Evolutionary conservation across 2,329 filamentous ascomycete species (phyloP), one percentile per base, ranked within the genome.

Genomic region (Phaeomoniella chlamydospora): DNA sequence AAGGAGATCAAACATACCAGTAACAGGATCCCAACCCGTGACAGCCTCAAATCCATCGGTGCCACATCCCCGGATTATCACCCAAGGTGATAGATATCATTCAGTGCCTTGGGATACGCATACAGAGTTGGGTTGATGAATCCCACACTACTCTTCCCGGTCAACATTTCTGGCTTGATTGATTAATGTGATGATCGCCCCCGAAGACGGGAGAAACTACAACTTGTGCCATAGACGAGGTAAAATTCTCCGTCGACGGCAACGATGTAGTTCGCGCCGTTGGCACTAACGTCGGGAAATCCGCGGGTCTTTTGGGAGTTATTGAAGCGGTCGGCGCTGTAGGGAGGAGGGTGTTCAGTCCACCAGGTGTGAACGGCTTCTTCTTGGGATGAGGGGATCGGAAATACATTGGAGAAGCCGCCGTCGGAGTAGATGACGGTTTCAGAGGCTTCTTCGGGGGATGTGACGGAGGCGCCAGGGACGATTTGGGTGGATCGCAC

Each of bases 401-500:
- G 43, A 40, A 67, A 70, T 44, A 65, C 54, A 46, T 69, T 66
- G 42, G 56, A 61, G 50, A 70, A 69, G 11, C 66, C 66, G 13
- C 66, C 65, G 4, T 62, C 62, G 3, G 58, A 63, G 19, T 49
- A 52, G 45, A 59, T 61, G 18, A 52, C 51, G 39, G 56, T 59
- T 43, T 65, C 57, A 40, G 64, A 64, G 9, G 65, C 64, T 31
- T 57, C 53, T 43, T 68, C 64, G 1, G 60, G 32, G 10, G 10
- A 4, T 6, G 48, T 35, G 16, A 49, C 38, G 1, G 45, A 46
- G 34, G 52, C 50, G 22, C 49, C 46, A 18, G 36, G 13, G 32
- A 50, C 50, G 37, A 63, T 53, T 48, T 65, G 55, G 0, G 69
- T 72, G 6, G 66, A 68, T 15, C 69, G 68, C 1, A 72, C 67